Evolutionary conservation across 2,329 filamentous ascomycete species (phyloP).

Genomic region (Aspergillus tanneri): DNA sequence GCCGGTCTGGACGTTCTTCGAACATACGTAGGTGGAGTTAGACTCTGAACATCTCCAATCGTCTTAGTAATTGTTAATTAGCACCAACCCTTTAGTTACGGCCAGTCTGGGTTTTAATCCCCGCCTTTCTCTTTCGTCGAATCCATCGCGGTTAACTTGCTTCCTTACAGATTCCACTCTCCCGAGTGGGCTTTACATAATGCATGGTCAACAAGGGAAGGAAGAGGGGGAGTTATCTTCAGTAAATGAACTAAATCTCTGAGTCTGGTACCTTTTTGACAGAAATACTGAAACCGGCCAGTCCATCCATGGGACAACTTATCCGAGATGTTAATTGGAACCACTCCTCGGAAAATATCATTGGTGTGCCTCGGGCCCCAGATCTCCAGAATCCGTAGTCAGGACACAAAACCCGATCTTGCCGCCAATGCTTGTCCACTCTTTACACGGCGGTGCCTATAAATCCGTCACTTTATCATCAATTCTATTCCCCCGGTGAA

Average conservation of each 20-base stretch:
- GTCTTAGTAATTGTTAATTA: slow-evolving; percentile 3
- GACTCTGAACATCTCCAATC: not conserved
- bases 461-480: too few species aligned
- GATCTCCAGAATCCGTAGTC: not conserved
- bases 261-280: not conserved
- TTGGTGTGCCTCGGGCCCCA: slow-evolving; percentile 4
- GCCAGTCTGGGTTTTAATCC: not conserved
- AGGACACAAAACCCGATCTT: not conserved
- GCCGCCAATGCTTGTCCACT: not conserved
- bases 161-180: slow-evolving; percentile 6
- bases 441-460: too few species aligned
- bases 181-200: not conserved
- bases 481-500: not conserved
- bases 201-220: not conserved
- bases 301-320: slow-evolving; percentile 1
- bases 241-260: not conserved
- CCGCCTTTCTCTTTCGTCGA: not conserved
- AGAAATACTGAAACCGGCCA: not conserved
- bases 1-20: slow-evolving; percentile 8
- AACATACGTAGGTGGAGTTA: slow-evolving; percentile 6
- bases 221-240: not conserved
- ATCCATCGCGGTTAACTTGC: not conserved
- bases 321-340: not conserved
- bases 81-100: not conserved
- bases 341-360: not conserved